phyloP scores from a whole-genome alignment of 2,329 filamentous ascomycete species.

The Grosmannia clavigera region DNA sequence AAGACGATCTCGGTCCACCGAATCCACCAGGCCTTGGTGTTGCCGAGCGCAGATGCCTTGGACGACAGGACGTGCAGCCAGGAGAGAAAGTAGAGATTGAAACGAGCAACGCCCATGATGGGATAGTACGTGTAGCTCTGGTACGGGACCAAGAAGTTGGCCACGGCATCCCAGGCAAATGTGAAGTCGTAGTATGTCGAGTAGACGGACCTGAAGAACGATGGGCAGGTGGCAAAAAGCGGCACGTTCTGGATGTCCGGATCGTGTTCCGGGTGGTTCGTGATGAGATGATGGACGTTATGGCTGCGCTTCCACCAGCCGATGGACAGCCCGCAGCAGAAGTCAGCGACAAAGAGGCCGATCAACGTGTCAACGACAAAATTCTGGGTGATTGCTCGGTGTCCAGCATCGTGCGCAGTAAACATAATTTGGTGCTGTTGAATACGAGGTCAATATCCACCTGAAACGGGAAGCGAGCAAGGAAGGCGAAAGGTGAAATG shows the following conservation, averaged over 20 bases:
- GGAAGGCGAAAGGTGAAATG: not conserved
- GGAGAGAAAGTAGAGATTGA: constrained; percentile 59
- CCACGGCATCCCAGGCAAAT: constrained; percentile 50
- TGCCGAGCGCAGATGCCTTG: constrained; percentile 41
- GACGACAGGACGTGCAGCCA: constrained; percentile 51
- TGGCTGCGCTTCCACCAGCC: constrained; percentile 61
- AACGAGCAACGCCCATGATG: constrained; percentile 53
- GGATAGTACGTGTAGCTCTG: constrained; percentile 60
- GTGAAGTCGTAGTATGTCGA: constrained; percentile 55
- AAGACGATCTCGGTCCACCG: constrained; percentile 52
- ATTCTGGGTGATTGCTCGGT: constrained; percentile 48
- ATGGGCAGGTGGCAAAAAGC: constrained; percentile 53
- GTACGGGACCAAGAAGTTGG: constrained; percentile 45
- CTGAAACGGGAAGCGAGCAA: constrained; percentile 19
- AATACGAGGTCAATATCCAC: constrained; percentile 29
- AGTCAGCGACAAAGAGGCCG: constrained; percentile 50
- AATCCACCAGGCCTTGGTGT: constrained; percentile 50
- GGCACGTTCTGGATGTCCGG: constrained; percentile 55
- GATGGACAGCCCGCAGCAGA: constrained; percentile 52
- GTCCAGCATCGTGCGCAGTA: constrained; percentile 52
- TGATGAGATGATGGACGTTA: constrained; percentile 56
- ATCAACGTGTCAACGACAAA: constrained; percentile 47
- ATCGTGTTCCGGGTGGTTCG: constrained; percentile 49
- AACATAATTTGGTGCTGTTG: constrained; percentile 57
- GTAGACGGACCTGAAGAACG: constrained; percentile 50